Base-by-base conservation (phyloP, 768 basidiomycete species). In the Kwoniella sp. region DNA sequence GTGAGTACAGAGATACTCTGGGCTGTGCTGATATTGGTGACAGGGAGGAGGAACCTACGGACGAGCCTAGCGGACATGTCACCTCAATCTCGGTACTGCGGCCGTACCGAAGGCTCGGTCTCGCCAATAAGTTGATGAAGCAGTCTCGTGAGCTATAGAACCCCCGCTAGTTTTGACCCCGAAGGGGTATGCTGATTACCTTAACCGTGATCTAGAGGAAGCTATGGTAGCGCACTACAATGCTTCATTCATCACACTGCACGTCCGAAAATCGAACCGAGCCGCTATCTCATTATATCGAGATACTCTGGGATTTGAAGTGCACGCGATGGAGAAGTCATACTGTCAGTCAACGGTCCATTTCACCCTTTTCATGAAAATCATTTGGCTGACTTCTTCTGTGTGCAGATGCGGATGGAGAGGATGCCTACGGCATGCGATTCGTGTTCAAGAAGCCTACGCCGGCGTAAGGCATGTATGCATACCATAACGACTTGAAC, bases 51-150 rank as follows among this genome's bases (percentile, higher is more conserved):
- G 85, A 87, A 26, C 84, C 84, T 1, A 83, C 84, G 24, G 85
- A 86, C 24, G 83, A 86, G 0, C 81, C 82, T 8, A 90, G 93
- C 68, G 94, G 94, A 0, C 94, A 98, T 73, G 91, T 98, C 74
- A 98, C 93, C 15, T 96, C 94, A 4, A 97, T 98, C 74, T 95
- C 92, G 0, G 94, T 98, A 1, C 82, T 97, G 33, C 85, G 94
- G 64, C 88, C 90, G 15, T 92, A 96, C 75, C 84, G 94, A 48
- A 85, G 94, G n/a, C 83, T 96, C 6, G 94, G 95, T 8, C 80
- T 98, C 1, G 94, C 94, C 17, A 94, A 93, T 81, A 91, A 91
- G 76, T 82, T 98, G 27, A 98, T 97, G 94, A 72, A 91, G 21
- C 88, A 91, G 37, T 91, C 91, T 53, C 94, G 93, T 96, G 72